phyloP scores from a whole-genome alignment of 305 asterid genomes.

The Plantago lanceolata region DNA sequence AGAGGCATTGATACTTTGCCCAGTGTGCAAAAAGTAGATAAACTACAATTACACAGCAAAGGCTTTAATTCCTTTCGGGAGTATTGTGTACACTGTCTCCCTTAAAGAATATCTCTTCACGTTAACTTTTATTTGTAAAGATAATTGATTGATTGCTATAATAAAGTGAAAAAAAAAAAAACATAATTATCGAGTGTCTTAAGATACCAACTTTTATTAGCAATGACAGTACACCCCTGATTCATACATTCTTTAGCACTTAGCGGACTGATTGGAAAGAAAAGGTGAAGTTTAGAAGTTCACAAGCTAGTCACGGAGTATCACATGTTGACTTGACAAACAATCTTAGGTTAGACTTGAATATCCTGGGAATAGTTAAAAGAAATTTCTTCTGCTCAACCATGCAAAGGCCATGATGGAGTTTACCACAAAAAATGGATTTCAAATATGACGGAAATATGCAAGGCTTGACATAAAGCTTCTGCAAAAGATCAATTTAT shows the following conservation, averaged over 20 bases:
- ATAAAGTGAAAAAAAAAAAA: not conserved
- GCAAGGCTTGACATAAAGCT: conserved; percentile 14
- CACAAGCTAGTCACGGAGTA: too few species aligned
- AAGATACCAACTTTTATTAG: not conserved
- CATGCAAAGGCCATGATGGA: not conserved
- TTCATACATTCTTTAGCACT: not conserved
- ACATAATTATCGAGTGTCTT: conserved; percentile 2
- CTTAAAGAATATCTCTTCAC: conserved; percentile 7
- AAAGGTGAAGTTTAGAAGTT: too few species aligned
- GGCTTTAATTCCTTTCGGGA: conserved; percentile 17
- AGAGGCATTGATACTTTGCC: conserved; percentile 13
- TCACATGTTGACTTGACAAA: too few species aligned
- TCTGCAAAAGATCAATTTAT: conserved; percentile 1
- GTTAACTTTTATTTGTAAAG: not conserved
- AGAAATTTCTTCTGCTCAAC: not conserved
- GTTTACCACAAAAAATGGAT: not conserved
- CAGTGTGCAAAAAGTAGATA: conserved; percentile 12
- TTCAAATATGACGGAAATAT: not conserved
- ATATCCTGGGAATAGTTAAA: not conserved
- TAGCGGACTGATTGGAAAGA: not conserved
- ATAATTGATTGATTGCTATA: conserved; percentile 16
- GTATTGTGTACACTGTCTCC: conserved; percentile 4
- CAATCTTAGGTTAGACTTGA: too few species aligned
- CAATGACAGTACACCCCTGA: not conserved
- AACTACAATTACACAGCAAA: not conserved